A percentile compares a stretch with the other conserved stretches of the same genome.
phyloP scores from a whole-genome alignment of 2,329 filamentous ascomycete species.

The Cladosporium sp. region DNA sequence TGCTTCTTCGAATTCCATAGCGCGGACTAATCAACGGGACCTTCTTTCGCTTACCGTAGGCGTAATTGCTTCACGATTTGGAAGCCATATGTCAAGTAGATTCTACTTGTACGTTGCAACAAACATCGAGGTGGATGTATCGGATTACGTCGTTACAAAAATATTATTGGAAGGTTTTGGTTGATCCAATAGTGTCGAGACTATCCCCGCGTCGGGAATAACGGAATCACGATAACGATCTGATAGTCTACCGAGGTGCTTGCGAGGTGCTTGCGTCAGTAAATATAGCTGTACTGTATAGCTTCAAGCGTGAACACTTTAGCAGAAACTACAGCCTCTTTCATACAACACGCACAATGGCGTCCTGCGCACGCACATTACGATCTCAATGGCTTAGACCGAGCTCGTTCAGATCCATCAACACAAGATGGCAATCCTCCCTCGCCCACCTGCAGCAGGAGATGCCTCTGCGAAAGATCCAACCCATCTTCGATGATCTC shows the following conservation, averaged over 20 bases:
- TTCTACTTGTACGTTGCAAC: background rate
- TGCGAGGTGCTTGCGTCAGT: slow-evolving; percentile 4
- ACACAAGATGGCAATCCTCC: slow-evolving; percentile 36
- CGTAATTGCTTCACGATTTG: background rate
- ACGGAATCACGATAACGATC: background rate
- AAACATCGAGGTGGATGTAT: background rate
- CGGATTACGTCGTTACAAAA: background rate
- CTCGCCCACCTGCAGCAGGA: slow-evolving; percentile 43
- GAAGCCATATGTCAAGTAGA: background rate
- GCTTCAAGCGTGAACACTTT: background rate
- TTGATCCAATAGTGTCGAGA: background rate
- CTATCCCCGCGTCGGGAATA: background rate
- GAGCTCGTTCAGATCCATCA: slow-evolving; percentile 11
- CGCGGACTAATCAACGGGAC: background rate
- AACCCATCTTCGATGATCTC: slow-evolving; percentile 57
- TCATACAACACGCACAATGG: slow-evolving; percentile 16
- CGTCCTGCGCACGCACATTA: slow-evolving; percentile 21
- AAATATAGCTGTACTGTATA: background rate
- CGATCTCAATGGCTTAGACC: slow-evolving; percentile 27
- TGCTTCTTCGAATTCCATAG: background rate
- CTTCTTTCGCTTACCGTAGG: background rate
- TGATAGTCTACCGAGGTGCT: background rate
- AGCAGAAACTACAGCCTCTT: background rate
- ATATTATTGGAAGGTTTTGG: background rate
- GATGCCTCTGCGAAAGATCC: slow-evolving; percentile 52